These are phyloP conservation scores for Margaritispora aquatica DNA, from an alignment of 495 filamentous ascomycete species.

Conservation along the genomic window DNA sequence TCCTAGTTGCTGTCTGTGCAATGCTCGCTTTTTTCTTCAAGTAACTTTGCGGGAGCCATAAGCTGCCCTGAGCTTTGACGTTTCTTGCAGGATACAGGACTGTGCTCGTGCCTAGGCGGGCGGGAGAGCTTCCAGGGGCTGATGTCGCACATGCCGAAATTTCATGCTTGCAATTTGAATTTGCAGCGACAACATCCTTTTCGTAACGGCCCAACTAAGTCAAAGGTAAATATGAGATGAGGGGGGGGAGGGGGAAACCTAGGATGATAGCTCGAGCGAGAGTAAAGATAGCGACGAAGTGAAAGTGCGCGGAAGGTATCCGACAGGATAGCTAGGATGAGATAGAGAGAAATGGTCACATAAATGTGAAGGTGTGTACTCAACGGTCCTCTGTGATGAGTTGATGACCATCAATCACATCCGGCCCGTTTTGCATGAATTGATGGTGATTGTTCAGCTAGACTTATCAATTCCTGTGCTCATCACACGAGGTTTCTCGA, in stretches of 20 bases:
- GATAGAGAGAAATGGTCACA: not conserved
- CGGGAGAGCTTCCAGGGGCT: constrained; percentile 19
- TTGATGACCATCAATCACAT: not conserved
- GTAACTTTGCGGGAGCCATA: constrained; percentile 14
- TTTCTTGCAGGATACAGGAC: no score
- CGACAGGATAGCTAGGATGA: constrained; percentile 7
- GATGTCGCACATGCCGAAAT: constrained; percentile 26
- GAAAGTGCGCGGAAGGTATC: constrained; percentile 11
- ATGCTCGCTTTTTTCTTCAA: no score
- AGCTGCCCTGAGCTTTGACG: constrained; percentile 18
- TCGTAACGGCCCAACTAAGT: not conserved
- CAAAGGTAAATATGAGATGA: constrained; percentile 12
- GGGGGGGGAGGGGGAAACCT: constrained; percentile 11
- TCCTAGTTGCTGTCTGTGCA: not conserved
- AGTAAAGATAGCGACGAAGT: constrained; percentile 14
- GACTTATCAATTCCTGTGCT: not conserved
- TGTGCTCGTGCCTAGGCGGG: no score
- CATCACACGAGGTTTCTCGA: no score
- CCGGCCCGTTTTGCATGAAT: not conserved
- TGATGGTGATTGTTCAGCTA: not conserved
- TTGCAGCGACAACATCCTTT: not conserved
- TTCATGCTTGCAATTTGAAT: constrained; percentile 12
- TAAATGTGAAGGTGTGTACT: not conserved
- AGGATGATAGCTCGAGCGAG: no score
- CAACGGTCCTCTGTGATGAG: not conserved